Conservation (phyloP, 2,329 filamentous ascomycete genomes). For the Didymella pomorum region DNA sequence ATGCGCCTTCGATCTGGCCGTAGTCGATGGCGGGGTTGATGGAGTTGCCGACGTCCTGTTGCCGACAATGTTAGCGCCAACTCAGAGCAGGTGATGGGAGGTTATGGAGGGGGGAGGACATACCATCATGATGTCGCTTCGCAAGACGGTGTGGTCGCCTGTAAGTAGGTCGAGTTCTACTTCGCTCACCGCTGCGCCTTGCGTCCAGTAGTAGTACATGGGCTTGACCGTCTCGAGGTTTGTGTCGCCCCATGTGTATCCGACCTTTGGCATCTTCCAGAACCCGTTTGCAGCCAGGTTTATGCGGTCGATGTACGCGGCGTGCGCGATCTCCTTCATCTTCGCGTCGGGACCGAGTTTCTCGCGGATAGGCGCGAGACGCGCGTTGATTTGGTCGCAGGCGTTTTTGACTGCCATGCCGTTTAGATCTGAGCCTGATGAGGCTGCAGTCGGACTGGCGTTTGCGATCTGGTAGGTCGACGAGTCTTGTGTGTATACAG, state of each 20-base stretch:
- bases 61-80: not conserved
- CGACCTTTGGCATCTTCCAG: conserved; percentile 96
- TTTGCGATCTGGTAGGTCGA: conserved; percentile 89
- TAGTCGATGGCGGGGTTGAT: conserved; percentile 83
- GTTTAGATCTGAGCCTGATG: conserved; percentile 91
- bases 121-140: conserved; percentile 90
- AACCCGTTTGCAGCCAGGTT: conserved; percentile 95
- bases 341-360: conserved; percentile 77
- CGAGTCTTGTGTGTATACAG: conserved; percentile 88
- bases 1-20: conserved; percentile 82
- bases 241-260: conserved; percentile 78
- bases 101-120: not conserved
- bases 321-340: conserved; percentile 86
- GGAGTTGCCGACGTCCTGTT: conserved; percentile 75
- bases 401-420: conserved; percentile 94
- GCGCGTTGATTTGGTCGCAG: conserved; percentile 85
- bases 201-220: conserved; percentile 98
- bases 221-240: conserved; percentile 51
- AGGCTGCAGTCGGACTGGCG: conserved; percentile 89
- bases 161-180: conserved; percentile 92
- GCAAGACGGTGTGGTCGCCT: conserved; percentile 86
- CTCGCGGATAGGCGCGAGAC: conserved; percentile 82
- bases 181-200: conserved; percentile 83
- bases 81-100: not conserved
- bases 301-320: conserved; percentile 92